Conservation (phyloP, 192 early-diverging fungal species). For the Mortierella claussenii region DNA sequence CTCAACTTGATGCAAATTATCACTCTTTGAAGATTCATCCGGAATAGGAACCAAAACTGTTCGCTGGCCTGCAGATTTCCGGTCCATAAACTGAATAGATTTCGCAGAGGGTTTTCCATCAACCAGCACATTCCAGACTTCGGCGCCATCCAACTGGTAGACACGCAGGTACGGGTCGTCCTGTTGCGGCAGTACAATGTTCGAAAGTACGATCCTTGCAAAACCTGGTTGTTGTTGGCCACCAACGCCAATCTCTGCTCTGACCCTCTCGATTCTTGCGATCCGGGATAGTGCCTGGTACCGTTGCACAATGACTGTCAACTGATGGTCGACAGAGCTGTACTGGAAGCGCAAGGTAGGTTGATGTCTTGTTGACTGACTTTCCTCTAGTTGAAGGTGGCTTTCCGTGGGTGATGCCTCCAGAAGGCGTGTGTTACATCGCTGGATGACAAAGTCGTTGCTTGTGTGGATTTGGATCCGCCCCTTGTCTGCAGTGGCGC, state of each 20-base stretch:
- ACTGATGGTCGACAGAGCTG: slow-evolving; percentile 20
- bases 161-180: slow-evolving; percentile 38
- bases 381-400: slow-evolving; percentile 11
- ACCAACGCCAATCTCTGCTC: slow-evolving; percentile 31
- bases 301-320: slow-evolving; percentile 30
- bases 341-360: slow-evolving; percentile 21
- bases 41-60: slow-evolving; percentile 42
- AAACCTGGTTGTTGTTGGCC: slow-evolving; percentile 43
- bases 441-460: slow-evolving; percentile 30
- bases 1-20: slow-evolving; percentile 31
- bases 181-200: slow-evolving; percentile 32
- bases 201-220: slow-evolving; percentile 20
- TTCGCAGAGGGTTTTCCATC: slow-evolving; percentile 39
- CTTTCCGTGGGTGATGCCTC: slow-evolving; percentile 8
- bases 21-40: slow-evolving; percentile 9
- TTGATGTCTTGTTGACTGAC: slow-evolving; percentile 3
- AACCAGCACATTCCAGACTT: slow-evolving; percentile 45
- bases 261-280: slow-evolving; percentile 43
- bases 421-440: slow-evolving; percentile 3
- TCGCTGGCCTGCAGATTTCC: slow-evolving; percentile 9
- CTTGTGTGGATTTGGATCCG: slow-evolving; percentile 27
- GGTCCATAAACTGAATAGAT: slow-evolving; percentile 27
- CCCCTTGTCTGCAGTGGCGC: slow-evolving; percentile 18
- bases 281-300: slow-evolving; percentile 41
- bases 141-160: slow-evolving; percentile 40